Evolutionary conservation across 2,329 filamentous ascomycete genomes (phyloP).

Genomic region (Clarireedia sp.): DNA sequence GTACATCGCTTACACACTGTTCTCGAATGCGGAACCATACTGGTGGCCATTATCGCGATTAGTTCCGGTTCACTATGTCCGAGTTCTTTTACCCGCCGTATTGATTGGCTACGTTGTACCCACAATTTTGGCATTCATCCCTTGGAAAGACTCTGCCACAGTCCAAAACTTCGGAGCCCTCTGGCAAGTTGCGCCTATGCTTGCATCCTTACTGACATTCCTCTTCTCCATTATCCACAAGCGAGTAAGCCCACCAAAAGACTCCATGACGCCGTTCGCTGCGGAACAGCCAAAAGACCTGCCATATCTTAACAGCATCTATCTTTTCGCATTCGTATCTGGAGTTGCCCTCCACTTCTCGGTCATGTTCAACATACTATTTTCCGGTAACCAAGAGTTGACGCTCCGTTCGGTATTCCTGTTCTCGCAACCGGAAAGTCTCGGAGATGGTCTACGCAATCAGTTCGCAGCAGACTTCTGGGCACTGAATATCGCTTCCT

Average conservation of each 20-base stretch:
- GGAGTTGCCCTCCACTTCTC: neutral
- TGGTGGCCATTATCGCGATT: conserved; percentile 4
- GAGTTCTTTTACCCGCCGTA: neutral
- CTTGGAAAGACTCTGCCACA: neutral
- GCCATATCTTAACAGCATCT: neutral
- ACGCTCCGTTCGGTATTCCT: neutral
- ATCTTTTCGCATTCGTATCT: neutral
- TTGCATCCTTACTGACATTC: neutral
- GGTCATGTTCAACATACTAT: neutral
- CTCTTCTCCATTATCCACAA: neutral
- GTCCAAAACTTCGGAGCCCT: neutral
- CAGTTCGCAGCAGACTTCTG: neutral
- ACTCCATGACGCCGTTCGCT: neutral
- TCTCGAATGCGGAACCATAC: neutral
- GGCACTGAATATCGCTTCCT: neutral
- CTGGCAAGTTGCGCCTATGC: neutral
- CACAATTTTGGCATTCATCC: neutral
- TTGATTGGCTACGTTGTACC: neutral
- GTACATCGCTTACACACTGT: neutral
- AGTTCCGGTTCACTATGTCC: neutral
- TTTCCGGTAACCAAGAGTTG: neutral
- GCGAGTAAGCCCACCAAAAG: neutral
- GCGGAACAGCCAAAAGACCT: neutral
- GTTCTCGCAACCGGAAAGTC: neutral
- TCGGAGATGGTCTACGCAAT: neutral